These are phyloP conservation scores for Pholiota adiposa DNA, from an alignment of 1,284 basidiomycete genomes.

Conservation along the genomic window DNA sequence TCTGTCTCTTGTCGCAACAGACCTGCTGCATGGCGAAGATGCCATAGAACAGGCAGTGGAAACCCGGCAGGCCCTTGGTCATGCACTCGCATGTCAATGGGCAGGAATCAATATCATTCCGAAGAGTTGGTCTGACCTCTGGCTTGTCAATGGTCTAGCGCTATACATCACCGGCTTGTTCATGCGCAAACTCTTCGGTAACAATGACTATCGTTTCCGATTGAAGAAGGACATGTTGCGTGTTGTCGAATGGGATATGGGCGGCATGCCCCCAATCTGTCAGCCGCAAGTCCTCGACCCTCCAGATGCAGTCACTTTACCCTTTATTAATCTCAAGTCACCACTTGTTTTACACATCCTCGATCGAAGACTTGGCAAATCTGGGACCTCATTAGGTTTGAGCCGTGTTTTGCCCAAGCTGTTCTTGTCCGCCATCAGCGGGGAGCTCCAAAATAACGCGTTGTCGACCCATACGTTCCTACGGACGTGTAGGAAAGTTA, in stretches of 20 bases:
- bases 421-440: constrained; percentile 92
- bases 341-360: constrained; percentile 96
- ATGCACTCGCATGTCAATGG: constrained; percentile 96
- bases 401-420: constrained; percentile 95
- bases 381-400: constrained; percentile 92
- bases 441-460: constrained; percentile 85
- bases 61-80: constrained; percentile 84
- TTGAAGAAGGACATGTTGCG: constrained; percentile 97
- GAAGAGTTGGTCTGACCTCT: constrained; percentile 93
- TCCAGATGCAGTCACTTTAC: constrained; percentile 74
- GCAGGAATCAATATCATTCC: constrained; percentile 96
- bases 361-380: constrained; percentile 91
- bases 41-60: constrained; percentile 95
- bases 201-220: constrained; percentile 96
- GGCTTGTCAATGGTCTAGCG: constrained; percentile 94
- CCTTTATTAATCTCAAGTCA: constrained; percentile 95
- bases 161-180: constrained; percentile 92
- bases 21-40: constrained; percentile 86
- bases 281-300: constrained; percentile 87
- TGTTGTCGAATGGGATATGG: constrained; percentile 88
- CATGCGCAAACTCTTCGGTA: constrained; percentile 87
- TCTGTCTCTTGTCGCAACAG: constrained; percentile 80
- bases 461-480: constrained; percentile 93
- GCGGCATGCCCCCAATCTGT: constrained; percentile 92
- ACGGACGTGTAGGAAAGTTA: constrained; percentile 91